Base-by-base conservation (phyloP, 345 rosid species). In the Hevea brasiliensis region DNA sequence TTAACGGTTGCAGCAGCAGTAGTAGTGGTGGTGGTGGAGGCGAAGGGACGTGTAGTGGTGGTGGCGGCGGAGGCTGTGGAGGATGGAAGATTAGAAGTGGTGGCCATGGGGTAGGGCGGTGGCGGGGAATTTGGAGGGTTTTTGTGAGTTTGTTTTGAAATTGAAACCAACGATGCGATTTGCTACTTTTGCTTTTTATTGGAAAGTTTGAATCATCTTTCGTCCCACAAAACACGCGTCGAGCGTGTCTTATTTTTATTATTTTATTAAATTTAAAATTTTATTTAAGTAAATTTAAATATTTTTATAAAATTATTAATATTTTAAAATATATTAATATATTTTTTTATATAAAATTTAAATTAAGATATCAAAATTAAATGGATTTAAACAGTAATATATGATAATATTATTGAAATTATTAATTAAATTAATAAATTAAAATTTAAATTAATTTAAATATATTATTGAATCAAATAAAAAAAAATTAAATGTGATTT, bases 91-190 rank as follows among this genome's bases (percentile, higher is more conserved):
- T 63, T 63, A 21, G 67, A 23, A 41, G 67, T 4, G 50, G 67
- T 40, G 14, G 72, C 50, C 72, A 69, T 69, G 47, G 26, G 60
- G 42, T 2, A 20, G 24, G 11, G 51, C 17, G 63, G 63, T 69
- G 72, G 72, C 72, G 63, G 63, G 53, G 72, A 69, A 69, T 54
- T 40, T 68, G 61, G 72, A 55, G 72, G 62, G 62, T 68, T 56
- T 35, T 68, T 23, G 63, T 3, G 35, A 24, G 21, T 1, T 35
- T 23, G 47, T 23, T 69, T 69, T 40, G 53, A 69, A 69, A 69
- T 29, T 32, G 60, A 32, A 68, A 68, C 17, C 0, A 29, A 18
- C 24, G 57, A 14, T 47, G 55, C 2, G 10, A 6, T 65, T 65
- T 26, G 1, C n/a, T 45, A 35, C 4, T 65, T 21, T 65, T 5